Base-by-base conservation (phyloP, 768 basidiomycete genomes). In the Mrakia blollopis region DNA sequence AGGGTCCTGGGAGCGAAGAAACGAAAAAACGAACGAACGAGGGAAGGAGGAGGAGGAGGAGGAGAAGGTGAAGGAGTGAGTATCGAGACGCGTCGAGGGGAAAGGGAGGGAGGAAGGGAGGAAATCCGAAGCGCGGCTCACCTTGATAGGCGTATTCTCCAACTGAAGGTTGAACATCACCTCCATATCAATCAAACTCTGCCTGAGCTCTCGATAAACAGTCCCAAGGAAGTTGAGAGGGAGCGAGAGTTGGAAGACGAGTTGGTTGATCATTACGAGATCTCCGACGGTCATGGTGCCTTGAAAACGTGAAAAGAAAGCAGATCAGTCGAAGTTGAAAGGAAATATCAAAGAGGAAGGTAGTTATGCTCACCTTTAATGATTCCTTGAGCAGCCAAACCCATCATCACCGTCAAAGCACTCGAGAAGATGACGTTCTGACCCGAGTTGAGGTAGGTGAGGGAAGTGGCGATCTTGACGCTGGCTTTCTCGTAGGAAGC, bases 261-360 rank as follows among this genome's bases (percentile, higher is more conserved):
- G 87, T 82, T 98, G 96, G 83, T 99, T 99, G 80, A 97, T 91
- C 96, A 99, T 98, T 80, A 99, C 97, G 21, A 99, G 88, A 81
- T 99, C 97, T 11, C 97, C 97, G 32, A 99, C 88, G 6, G 95
- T 97, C 96, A 99, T 98, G 0, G 92, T 93, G 11, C 94, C 95
- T 95, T 6, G 14, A 52, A 28, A 13, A 72, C 30, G 30, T 5
- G 25, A 61, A 37, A 10, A 28, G 37, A 63, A n/a, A 32, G 52
- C 44, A 32, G 16, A 0, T 47, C 79, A n/a, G n/a, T n/a, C n/a
- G n/a, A n/a, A n/a, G n/a, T n/a, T n/a, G n/a, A n/a, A n/a, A n/a
- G n/a, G n/a, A n/a, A n/a, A n/a, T n/a, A n/a, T n/a, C n/a, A n/a
- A n/a, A n/a, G n/a, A n/a, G n/a, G n/a, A n/a, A n/a, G n/a, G n/a